Evolutionary conservation across 495 filamentous ascomycete genomes (phyloP), one percentile per base, ranked within the genome.

Genomic region (Acidiella bohemica): DNA sequence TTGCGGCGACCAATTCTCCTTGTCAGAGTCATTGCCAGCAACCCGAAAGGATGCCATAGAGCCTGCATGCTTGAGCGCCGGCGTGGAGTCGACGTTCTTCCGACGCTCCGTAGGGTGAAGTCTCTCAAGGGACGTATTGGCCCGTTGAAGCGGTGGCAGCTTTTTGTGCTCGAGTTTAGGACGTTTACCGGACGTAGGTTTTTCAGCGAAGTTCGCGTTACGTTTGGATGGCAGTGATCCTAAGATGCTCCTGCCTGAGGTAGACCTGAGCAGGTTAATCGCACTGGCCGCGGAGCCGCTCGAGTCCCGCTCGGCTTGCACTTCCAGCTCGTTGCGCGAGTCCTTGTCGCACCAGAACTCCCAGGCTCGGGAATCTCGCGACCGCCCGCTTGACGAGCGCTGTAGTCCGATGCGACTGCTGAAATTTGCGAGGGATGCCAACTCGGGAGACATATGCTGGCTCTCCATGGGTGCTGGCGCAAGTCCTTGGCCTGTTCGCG

Each of bases 1-100:
- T 23, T 32, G 41, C 5, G 75, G 74, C 34, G 78, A 70, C 83
- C 82, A 90, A 56, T 95, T 95, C 62, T 95, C 87, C 57, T 95
- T 95, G 53, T 95, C 87, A 1, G 84, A 92, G 38, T 93, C 87
- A 27, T 77, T 67, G 44, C 61, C 76, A 46, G 56, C 59, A 32
- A 53, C 31, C 26, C 70, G 65, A 0, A 64, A 29, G n/a, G 38
- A 38, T 1, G 30, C 13, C 1, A 23, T 16, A n/a, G 35, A 27
- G 6, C 23, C 34, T 11, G 26, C 13, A 17, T 33, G 18, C 27
- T 44, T 34, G 21, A 49, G 28, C 12, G 26, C 23, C 8, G 39
- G 33, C 21, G 9, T 17, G 17, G 22, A 6, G 27, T 39, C 39
- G 2, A 12, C 21, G 13, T 16, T 28, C 14, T 22, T 34, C 16